phyloP scores from a whole-genome alignment of 176 grass and related monocot genomes.

The Oryza nivara region DNA sequence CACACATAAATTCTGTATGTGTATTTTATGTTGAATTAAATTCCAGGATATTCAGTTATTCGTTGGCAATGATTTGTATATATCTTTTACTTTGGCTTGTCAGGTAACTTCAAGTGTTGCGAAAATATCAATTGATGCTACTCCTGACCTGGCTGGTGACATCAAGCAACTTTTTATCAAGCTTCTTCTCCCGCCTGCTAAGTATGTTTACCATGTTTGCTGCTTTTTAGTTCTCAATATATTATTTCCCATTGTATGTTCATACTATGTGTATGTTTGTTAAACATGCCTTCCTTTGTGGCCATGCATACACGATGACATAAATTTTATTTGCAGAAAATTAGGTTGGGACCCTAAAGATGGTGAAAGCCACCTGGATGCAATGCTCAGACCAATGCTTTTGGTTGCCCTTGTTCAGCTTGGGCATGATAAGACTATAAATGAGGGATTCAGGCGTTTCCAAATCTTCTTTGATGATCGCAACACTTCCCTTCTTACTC shows the following conservation, averaged over 20 bases:
- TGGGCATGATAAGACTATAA: conserved; percentile 65
- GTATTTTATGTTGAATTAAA: conserved; percentile 17
- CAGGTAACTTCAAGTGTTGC: conserved; percentile 68
- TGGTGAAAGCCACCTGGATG: conserved; percentile 68
- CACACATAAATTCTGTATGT: conserved; percentile 69
- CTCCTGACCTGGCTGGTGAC: conserved; percentile 61
- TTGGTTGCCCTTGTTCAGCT: conserved; percentile 72
- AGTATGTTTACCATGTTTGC: conserved; percentile 52
- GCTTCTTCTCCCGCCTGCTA: conserved; percentile 68
- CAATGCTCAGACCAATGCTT: conserved; percentile 72
- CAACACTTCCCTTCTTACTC: conserved; percentile 64
- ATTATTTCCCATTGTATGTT: background rate
- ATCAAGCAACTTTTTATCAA: conserved; percentile 79
- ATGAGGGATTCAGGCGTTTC: conserved; percentile 74
- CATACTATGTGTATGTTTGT: conserved; percentile 29
- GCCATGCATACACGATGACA: background rate
- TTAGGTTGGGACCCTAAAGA: conserved; percentile 83
- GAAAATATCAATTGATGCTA: conserved; percentile 68
- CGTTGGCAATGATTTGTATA: conserved; percentile 6
- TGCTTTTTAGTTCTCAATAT: conserved; percentile 36
- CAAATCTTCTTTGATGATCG: conserved; percentile 61
- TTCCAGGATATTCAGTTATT: conserved; percentile 13
- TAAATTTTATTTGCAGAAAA: conserved; percentile 58
- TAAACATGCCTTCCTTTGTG: conserved; percentile 26
- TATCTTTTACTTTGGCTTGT: conserved; percentile 26